These are phyloP conservation scores for Curvularia eragrostidis DNA, from an alignment of 2,329 filamentous ascomycete genomes.

Conservation along the genomic window DNA sequence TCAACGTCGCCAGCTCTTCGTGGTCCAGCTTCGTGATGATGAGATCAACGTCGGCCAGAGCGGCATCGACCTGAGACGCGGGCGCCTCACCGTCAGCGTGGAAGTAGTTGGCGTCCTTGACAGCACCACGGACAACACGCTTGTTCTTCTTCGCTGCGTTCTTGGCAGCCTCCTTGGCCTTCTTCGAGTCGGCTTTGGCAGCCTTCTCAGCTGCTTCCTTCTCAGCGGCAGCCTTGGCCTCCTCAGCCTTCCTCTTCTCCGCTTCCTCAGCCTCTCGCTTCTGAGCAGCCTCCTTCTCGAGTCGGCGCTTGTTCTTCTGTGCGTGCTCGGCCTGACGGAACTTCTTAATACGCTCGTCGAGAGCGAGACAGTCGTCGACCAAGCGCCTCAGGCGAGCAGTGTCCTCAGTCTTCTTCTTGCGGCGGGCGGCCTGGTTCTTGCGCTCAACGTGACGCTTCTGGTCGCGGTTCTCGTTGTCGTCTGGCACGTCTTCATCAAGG, in stretches of 20 bases:
- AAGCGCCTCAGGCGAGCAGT: constrained; percentile 87
- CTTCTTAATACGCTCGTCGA: constrained; percentile 95
- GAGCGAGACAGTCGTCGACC: constrained; percentile 82
- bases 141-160: constrained; percentile 99
- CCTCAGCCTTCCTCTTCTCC: constrained; percentile 80
- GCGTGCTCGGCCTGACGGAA: constrained; percentile 93
- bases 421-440: constrained; percentile 96
- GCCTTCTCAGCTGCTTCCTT: constrained; percentile 87
- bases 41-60: constrained; percentile 84
- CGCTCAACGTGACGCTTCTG: constrained; percentile 98
- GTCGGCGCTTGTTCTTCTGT: constrained; percentile 92
- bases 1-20: constrained; percentile 86
- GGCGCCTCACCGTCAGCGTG: constrained; percentile 69
- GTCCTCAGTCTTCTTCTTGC: constrained; percentile 99
- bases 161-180: constrained; percentile 98
- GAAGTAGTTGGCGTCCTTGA: constrained; percentile 99
- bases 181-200: constrained; percentile 84
- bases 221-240: constrained; percentile 78
- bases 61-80: constrained; percentile 79
- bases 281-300: constrained; percentile 90
- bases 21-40: constrained; percentile 87
- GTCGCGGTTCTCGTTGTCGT: constrained; percentile 98
- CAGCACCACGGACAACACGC: constrained; percentile 88
- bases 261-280: constrained; percentile 88
- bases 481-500: constrained; percentile 96